Evolutionary conservation across 2,329 filamentous ascomycete species (phyloP), one percentile per base, ranked within the genome.

Genomic region (Aspergillus proliferans): DNA sequence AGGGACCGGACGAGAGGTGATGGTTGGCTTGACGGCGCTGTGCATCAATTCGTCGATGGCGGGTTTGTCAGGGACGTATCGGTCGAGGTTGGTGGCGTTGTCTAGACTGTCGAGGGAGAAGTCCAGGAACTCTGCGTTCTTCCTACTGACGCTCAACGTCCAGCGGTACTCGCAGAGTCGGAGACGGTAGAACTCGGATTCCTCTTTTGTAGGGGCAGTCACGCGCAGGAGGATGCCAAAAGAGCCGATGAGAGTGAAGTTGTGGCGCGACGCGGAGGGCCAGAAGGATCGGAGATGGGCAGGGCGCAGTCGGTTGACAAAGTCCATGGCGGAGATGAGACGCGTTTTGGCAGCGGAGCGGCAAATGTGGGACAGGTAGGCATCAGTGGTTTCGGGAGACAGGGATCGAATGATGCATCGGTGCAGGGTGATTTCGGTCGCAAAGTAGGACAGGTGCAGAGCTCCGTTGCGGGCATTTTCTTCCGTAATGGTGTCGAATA

Each of bases 261-360:
- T 95, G 10, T 72, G 73, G 44, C 71, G 70, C 4, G 72, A 68
- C 0, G 70, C 67, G 4, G 71, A 71, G 22, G 73, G 72, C 92
- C 92, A 97, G 71, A 96, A 96, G 0, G 88, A 82, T n/a, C 86
- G 83, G 26, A 96, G 78, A 61, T 97, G 91, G 33, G 85, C 82
- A 0, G 89, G 88, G 41, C 87, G 89, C 28, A 97, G 80, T 0
- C 92, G 85, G 70, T 96, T 96, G 60, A 95, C 90, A 69, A 96
- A 95, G 67, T 97, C 92, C 87, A 97, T 95, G 55, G 91, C 90
- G 19, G 88, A 94, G 63, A 96, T 95, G 30, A 97, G 79, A 5
- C 92, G 86, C 0, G 92, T 94, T 68, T 96, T 96, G 47, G 92
- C 92, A 3, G 92, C 92, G 49, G 86, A 91, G 47, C 92, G 89